Base-by-base conservation (phyloP, 2,329 filamentous ascomycete genomes). In the Curvularia sp. region DNA sequence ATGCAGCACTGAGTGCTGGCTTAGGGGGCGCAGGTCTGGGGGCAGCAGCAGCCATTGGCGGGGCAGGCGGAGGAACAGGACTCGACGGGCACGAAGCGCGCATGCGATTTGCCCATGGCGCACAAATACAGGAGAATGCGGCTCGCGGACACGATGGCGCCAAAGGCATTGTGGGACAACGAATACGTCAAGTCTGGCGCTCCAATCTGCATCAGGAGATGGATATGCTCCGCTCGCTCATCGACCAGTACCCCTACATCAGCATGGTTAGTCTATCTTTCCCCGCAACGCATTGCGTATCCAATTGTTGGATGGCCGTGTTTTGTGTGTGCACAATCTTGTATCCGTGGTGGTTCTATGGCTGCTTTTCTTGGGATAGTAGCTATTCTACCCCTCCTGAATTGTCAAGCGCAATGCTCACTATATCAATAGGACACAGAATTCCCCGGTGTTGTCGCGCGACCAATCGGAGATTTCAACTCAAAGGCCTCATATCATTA, bases 401-500 rank as follows among this genome's bases (percentile, higher is more conserved):
- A 9, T 6, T 49, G n/a, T 43, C 5, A 39, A 13, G 39, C 28
- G 42, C 20, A 24, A 54, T 61, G 52, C 69, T 74, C 52, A 74
- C 59, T 39, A 31, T 42, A 18, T 13, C 18, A 30, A 51, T 20
- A 97, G 93, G 95, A 99, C 76, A 97, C 95, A 24, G 94, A 98
- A 76, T 99, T 99, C 70, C 95, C 95, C n/a, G 95, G 95, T 57
- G 93, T 99, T 53, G 94, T 99, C 53, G 92, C 94, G 26, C 87
- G 95, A 67, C 95, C 95, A 1, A 98, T 99, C 84, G 95, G 95
- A 49, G 88, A 90, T 55, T 99, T 99, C 77, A 88, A 90, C 59
- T 95, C 91, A 58, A 98, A 97, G 81, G 95, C 93, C 65, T 94
- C 97, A 71, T 99, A 99, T 75, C 95, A 99, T 77, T 99, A 99